Base-by-base conservation (phyloP, 306 rosid species). In the Carpinus viminea region DNA sequence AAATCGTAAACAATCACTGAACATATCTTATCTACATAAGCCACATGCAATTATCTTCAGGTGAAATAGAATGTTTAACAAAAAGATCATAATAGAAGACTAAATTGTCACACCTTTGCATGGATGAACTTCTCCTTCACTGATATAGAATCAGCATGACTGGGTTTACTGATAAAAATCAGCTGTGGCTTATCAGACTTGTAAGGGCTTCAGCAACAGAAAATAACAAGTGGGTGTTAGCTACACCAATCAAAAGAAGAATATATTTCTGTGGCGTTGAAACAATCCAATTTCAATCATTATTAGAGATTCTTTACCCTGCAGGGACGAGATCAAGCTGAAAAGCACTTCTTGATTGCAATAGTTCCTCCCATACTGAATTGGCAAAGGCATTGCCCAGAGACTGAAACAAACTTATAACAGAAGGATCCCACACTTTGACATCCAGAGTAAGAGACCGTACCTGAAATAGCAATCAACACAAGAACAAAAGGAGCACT, bases 361-460 rank as follows among this genome's bases (percentile, higher is more conserved):
- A 79, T 50, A 90, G 86, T 85, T 96, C 98, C 89, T 96, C 99
- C 99, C 99, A 96, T 43, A 96, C 94, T 20, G 96, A 90, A 91
- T 96, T 96, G 73, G 98, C 98, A 88, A 96, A 96, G 52, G 96
- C 65, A 87, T 96, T 96, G 75, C 99, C 99, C 68, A 96, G 91
- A 68, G 99, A 96, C 89, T 93, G 98, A 88, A 96, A 96, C 83
- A 96, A 89, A 86, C 89, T 90, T 78, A 96, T 93, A 59, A 96
- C 97, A 65, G 97, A 93, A 76, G 98, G 96, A 81, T 96, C 99
- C 99, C 99, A 96, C 86, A 90, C 99, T 83, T 93, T 96, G 82
- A 96, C 94, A 85, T 96, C 99, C 86, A 96, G 87, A 28, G 99
- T 96, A 70, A 96, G 96, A 79, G 99, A 96, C 76, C 99, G 92